Conservation (phyloP, 352 stramenopile species). For the Pythium phragmitis region DNA sequence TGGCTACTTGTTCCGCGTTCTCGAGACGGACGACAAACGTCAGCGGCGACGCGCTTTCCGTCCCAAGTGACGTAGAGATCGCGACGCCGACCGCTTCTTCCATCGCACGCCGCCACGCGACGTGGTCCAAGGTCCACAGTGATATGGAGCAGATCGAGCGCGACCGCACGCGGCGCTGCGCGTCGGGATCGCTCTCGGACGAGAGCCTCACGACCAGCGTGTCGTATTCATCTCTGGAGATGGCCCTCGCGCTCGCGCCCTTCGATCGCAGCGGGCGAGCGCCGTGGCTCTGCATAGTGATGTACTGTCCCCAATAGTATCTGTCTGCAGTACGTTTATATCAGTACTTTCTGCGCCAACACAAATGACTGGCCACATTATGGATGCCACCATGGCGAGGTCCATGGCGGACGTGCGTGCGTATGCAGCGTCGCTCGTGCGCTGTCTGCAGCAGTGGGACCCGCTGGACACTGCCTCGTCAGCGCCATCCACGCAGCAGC, state of each 20-base stretch:
- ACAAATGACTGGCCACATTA: slow-evolving; percentile 7
- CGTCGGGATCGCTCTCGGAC: slow-evolving; percentile 1
- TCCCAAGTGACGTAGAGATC: neutral
- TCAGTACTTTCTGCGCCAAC: too few relatives aligned
- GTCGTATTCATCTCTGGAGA: slow-evolving; percentile 11
- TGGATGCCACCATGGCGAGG: slow-evolving; percentile 3
- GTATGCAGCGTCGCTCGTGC: slow-evolving; percentile 21
- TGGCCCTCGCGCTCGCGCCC: slow-evolving; percentile 12
- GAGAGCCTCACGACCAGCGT: slow-evolving; percentile 10
- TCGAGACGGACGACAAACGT: slow-evolving; percentile 14
- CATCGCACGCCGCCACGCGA: slow-evolving; percentile 8
- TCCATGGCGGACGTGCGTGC: neutral
- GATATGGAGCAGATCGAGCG: slow-evolving; percentile 16
- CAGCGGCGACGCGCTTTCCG: neutral
- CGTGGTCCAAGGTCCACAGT: slow-evolving; percentile 16
- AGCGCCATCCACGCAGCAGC: neutral
- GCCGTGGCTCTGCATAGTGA: neutral
- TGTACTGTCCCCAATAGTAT: too few relatives aligned
- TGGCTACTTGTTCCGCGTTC: slow-evolving; percentile 5
- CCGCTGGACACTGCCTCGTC: neutral
- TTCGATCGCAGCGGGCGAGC: slow-evolving; percentile 7
- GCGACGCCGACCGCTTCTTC: neutral
- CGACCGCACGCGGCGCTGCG: neutral
- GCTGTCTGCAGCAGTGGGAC: slow-evolving; percentile 19
- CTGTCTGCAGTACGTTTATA: too few relatives aligned